phyloP scores from a whole-genome alignment of 805 yeast species.

The Saturnispora gosingensis region DNA sequence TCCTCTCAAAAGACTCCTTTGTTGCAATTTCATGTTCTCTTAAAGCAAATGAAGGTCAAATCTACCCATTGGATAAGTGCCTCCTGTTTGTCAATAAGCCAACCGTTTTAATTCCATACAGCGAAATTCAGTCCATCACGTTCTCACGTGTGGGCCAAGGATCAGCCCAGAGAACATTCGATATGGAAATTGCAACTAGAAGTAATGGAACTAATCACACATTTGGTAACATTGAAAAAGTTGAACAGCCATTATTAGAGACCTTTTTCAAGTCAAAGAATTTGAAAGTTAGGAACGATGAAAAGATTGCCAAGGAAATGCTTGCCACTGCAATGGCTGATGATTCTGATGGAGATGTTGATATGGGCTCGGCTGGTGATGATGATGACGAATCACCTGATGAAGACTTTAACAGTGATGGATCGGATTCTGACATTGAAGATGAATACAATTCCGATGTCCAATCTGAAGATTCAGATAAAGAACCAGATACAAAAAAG shows the following conservation, averaged over 20 bases:
- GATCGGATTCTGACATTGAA: conserved; percentile 47
- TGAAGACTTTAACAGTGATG: conserved; percentile 66
- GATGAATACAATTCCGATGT: conserved; percentile 40
- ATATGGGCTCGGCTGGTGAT: conserved; percentile 71
- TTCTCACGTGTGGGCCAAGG: conserved; percentile 86
- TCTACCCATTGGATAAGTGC: conserved; percentile 88
- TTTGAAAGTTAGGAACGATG: conserved; percentile 77
- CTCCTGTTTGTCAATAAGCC: conserved; percentile 90
- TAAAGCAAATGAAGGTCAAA: conserved; percentile 90
- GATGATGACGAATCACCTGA: conserved; percentile 67
- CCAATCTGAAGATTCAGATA: conserved; percentile 34
- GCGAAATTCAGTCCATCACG: conserved; percentile 67
- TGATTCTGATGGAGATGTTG: conserved; percentile 47
- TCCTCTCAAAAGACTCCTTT: conserved; percentile 62
- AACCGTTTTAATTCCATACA: conserved; percentile 79
- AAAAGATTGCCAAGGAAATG: conserved; percentile 75
- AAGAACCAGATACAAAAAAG: conserved; percentile 13
- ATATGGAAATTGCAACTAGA: conserved; percentile 67
- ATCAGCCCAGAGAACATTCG: conserved; percentile 82
- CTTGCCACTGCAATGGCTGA: conserved; percentile 67
- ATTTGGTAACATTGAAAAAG: conserved; percentile 83
- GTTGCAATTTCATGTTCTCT: conserved; percentile 87
- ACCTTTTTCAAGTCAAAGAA: conserved; percentile 68
- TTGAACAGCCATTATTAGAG: conserved; percentile 78
- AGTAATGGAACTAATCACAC: conserved; percentile 61